Evolutionary conservation across 2,329 filamentous ascomycete genomes (phyloP).

Genomic region (Verticillium zaregamsianum): DNA sequence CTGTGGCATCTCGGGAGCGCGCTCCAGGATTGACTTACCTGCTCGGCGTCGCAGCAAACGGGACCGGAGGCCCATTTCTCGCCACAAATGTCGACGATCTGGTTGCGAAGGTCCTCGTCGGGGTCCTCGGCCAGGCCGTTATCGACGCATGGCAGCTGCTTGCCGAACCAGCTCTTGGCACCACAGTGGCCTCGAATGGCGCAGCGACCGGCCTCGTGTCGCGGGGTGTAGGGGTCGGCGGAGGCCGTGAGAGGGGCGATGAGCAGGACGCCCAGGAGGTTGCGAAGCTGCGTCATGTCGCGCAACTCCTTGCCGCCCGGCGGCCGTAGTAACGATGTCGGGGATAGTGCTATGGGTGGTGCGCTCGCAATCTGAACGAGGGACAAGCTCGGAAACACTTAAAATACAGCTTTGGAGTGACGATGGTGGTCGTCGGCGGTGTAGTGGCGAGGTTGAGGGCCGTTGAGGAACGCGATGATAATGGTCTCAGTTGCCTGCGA

Average conservation of each 20-base stretch:
- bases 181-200: slow-evolving; percentile 90
- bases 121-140: slow-evolving; percentile 79
- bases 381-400: background rate
- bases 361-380: background rate
- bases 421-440: background rate
- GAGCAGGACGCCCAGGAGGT: slow-evolving; percentile 23
- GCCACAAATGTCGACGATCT: slow-evolving; percentile 83
- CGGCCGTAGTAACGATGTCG: background rate
- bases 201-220: slow-evolving; percentile 83
- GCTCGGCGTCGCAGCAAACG: slow-evolving; percentile 79
- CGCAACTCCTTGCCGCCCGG: background rate
- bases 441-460: background rate
- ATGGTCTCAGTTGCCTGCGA: background rate
- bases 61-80: slow-evolving; percentile 78
- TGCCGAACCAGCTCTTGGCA: slow-evolving; percentile 84
- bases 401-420: background rate
- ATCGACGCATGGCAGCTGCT: slow-evolving; percentile 86
- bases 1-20: background rate
- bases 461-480: background rate
- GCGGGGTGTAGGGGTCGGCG: slow-evolving; percentile 41
- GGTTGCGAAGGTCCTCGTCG: slow-evolving; percentile 64
- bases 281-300: slow-evolving; percentile 7
- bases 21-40: slow-evolving; percentile 50
- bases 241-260: slow-evolving; percentile 17
- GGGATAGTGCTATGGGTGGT: background rate